A percentile compares a stretch with the other conserved stretches of the same genome.
Conservation (phyloP, 2,329 filamentous ascomycete species). For the Colletotrichum filicis region DNA sequence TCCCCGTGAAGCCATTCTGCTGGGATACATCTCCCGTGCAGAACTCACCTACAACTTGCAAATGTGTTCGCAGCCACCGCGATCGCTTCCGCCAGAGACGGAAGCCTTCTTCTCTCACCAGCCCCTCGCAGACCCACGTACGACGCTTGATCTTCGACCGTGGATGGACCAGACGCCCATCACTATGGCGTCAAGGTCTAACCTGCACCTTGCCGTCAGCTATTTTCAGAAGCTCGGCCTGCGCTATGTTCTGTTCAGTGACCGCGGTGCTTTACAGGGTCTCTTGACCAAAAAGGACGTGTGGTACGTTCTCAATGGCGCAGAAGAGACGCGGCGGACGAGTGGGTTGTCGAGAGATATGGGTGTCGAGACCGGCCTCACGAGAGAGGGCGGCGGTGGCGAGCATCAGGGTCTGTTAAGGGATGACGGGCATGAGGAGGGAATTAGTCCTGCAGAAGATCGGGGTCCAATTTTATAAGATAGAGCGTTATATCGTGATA, state of each 20-base stretch:
- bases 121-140: conserved; percentile 79
- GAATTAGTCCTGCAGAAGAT: conserved; percentile 37
- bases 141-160: conserved; percentile 86
- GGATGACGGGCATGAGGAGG: conserved; percentile 47
- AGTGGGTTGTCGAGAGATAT: conserved; percentile 41
- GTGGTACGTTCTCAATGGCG: conserved; percentile 90
- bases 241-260: conserved; percentile 88
- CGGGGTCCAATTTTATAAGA: conserved; percentile 33
- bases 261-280: conserved; percentile 84
- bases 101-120: conserved; percentile 89
- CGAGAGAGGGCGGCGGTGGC: conserved; percentile 50
- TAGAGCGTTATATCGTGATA: not conserved
- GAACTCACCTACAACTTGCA: conserved; percentile 87
- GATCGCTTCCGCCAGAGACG: conserved; percentile 74
- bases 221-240: conserved; percentile 97
- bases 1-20: conserved; percentile 78
- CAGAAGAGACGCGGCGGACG: conserved; percentile 68
- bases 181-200: conserved; percentile 81
- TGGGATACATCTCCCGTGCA: conserved; percentile 94
- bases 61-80: conserved; percentile 65
- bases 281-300: conserved; percentile 97
- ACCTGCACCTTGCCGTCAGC: conserved; percentile 84
- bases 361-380: conserved; percentile 47
- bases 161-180: conserved; percentile 99
- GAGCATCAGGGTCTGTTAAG: conserved; percentile 57